Evolutionary conservation across 2,329 filamentous ascomycete genomes (phyloP).

Genomic region (Fusarium camptoceras): DNA sequence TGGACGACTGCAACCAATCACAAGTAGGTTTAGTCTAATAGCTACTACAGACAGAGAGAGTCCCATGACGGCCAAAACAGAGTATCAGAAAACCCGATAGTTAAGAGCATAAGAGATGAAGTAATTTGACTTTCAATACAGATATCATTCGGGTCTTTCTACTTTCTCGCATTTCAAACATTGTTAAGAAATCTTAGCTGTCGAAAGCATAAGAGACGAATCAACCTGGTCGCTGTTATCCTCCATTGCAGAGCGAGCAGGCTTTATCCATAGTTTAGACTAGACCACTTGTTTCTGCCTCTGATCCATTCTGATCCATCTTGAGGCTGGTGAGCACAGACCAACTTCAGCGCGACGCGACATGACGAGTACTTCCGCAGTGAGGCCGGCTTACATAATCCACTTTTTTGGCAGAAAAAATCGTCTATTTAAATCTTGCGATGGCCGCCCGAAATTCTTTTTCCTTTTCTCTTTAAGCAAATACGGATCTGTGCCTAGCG

Average conservation of each 20-base stretch:
- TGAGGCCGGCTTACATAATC: constrained; percentile 27
- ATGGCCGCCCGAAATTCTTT: constrained; percentile 48
- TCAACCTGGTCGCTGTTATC: too few relatives aligned
- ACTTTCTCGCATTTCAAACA: neutral
- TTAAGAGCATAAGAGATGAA: neutral
- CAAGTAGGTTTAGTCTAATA: neutral
- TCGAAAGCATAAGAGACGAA: neutral
- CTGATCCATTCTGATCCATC: too few relatives aligned
- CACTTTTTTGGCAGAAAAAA: neutral
- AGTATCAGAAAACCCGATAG: neutral
- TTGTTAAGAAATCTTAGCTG: neutral
- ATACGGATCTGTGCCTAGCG: constrained; percentile 87
- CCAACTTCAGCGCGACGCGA: constrained; percentile 19
- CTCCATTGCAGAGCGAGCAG: too few relatives aligned
- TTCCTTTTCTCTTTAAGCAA: constrained; percentile 53
- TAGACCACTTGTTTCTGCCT: neutral
- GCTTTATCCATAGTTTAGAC: too few relatives aligned
- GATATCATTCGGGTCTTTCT: neutral
- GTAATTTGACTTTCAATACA: neutral
- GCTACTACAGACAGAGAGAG: neutral
- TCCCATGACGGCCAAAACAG: neutral
- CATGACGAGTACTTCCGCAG: constrained; percentile 1
- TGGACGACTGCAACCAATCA: neutral
- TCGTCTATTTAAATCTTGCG: constrained; percentile 27
- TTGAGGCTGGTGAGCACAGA: constrained; percentile 35